Evolutionary conservation across 345 rosid species (phyloP), one percentile per base, ranked within the genome.

Genomic region (Diplotaxis tenuifolia): DNA sequence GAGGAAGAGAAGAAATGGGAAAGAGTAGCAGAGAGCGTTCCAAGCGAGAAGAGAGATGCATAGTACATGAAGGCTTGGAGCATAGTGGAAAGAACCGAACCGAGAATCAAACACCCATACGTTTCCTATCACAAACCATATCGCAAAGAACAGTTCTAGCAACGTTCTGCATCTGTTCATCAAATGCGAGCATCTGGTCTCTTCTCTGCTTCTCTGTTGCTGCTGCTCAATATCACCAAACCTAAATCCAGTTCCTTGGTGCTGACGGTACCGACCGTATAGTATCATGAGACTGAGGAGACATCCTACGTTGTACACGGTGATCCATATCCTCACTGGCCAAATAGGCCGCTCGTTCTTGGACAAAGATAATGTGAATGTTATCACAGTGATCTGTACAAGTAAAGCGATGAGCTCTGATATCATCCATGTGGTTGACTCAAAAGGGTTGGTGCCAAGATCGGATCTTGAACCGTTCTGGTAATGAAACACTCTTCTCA

Each of bases 51-150:
- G 85, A 7, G 92, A 84, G 84, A 92, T 82, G 80, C 97, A 95
- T 49, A 95, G 92, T 22, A 87, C 84, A 40, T 95, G 92, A 28
- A 95, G 96, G 54, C 78, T 89, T 8, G 99, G 96, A 55, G 98
- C 93, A 21, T 74, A 81, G 6, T 82, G 85, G 84, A 87, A 88
- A 0, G 96, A 88, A 25, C 92, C 96, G 3, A 95, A 86, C 25
- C 98, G 87, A 12, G 99, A 87, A 83, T 95, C 98, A 1, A 90
- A 92, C 32, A 90, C 89, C 99, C 98, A 95, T 10, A 90, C 98
- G 27, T 92, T 95, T 3, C 98, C 99, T 89, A 92, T 88, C 63
- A 95, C 99, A 76, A 95, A 95, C 99, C 99, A 95, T 61, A 92
- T 92, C 2, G 96, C 99, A 52, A 88, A 95, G 87, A 95, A 95